Evolutionary conservation across 805 yeast genomes (phyloP), one percentile per base, ranked within the genome.

Genomic region (Clavispora fructus): DNA sequence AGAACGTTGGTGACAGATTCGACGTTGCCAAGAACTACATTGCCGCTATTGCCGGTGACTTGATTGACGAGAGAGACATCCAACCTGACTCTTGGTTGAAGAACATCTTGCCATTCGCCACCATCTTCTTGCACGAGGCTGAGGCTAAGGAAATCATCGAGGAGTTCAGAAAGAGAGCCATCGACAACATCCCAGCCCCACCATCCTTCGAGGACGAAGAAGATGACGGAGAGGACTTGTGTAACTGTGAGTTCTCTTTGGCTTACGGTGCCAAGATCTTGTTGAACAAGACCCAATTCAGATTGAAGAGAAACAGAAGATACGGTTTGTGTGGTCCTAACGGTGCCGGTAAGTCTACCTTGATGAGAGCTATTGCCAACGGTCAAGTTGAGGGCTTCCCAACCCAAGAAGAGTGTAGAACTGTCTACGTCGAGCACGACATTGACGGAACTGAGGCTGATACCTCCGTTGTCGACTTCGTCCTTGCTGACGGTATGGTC

Each of bases 261-360:
- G 99, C 99, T 74, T 94, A 94, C 77, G 99, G 99, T 92, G 99
- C 99, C 68, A 94, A 94, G 88, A 94, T 94, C 82, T 83, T 94
- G 79, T 89, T 94, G 77, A 94, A 94, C 92, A 92, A 94, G 79
- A 94, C 99, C 62, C 97, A 92, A 80, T 84, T 94, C 73, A 90
- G 99, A 79, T 86, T 94, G 72, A 90, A 89, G 90, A 85, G 96
- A 82, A 94, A 87, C 79, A 91, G 97, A 80, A 88, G 99, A 81
- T 94, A 94, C 75, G 99, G 99, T 92, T 78, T 85, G 65, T 86
- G 94, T 83, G 77, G 77, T 69, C 77, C 76, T 58, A 72, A 72
- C 63, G 77, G 77, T 72, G 76, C 77, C 48, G 77, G 77, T 71
- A 72, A 72, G 63, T 72, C 77, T 49, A 72, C 77, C 59, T 71